These are phyloP conservation scores for Mycena indigotica DNA, from an alignment of 768 basidiomycete species.

Conservation along the genomic window DNA sequence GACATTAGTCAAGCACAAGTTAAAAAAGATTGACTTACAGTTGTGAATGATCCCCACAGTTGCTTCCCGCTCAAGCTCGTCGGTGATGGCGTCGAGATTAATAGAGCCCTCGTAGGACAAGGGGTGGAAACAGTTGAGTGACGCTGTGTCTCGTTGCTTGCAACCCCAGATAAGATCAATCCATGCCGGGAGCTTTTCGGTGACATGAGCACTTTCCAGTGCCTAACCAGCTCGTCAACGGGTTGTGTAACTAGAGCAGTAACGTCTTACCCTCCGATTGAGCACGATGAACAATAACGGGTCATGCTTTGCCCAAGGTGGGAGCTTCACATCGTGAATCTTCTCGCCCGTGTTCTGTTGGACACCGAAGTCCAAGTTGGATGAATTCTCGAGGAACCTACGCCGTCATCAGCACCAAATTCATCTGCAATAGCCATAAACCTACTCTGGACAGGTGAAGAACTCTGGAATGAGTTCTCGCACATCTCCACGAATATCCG, in stretches of 20 bases:
- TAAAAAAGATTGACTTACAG: slow-evolving; percentile 49
- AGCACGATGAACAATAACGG: slow-evolving; percentile 78
- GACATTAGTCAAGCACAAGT: neutral
- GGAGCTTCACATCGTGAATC: slow-evolving; percentile 86
- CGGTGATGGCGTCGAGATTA: slow-evolving; percentile 82
- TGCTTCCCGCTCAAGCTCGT: slow-evolving; percentile 87
- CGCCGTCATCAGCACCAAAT: neutral
- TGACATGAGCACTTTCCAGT: slow-evolving; percentile 85
- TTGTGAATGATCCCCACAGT: slow-evolving; percentile 96
- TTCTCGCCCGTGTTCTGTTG: slow-evolving; percentile 73
- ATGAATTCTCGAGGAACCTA: slow-evolving; percentile 83
- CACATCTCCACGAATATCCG: slow-evolving; percentile 88
- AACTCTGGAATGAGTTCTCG: slow-evolving; percentile 92
- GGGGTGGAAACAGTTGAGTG: slow-evolving; percentile 89
- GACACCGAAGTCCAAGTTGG: slow-evolving; percentile 77
- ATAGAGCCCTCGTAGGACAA: slow-evolving; percentile 92
- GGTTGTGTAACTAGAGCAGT: too few relatives aligned
- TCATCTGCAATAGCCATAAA: neutral
- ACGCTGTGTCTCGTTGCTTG: slow-evolving; percentile 77
- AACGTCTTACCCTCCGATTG: slow-evolving; percentile 65
- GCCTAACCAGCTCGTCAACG: too few relatives aligned
- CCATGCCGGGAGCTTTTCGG: slow-evolving; percentile 83
- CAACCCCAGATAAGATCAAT: slow-evolving; percentile 93
- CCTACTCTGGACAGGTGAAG: slow-evolving; percentile 80
- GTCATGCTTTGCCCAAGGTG: slow-evolving; percentile 87